A percentile compares a stretch with the other conserved stretches of the same genome.
Evolutionary conservation across 192 early-diverging fungal genomes (phyloP).

Genomic region (Blastocladiella britannica): DNA sequence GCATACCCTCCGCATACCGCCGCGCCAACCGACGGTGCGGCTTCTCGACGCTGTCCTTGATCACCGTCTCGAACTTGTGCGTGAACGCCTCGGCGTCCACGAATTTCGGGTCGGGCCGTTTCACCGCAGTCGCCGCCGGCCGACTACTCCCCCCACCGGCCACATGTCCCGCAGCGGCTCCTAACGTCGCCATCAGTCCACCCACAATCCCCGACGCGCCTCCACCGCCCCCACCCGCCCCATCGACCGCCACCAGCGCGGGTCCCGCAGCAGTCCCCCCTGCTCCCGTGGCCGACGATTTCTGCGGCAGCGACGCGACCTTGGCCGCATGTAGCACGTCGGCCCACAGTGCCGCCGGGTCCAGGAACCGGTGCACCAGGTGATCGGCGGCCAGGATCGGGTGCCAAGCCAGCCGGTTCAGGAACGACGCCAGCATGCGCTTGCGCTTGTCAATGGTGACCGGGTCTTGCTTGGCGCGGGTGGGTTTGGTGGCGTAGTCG

Average conservation of each 20-base stretch:
- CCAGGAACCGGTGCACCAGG: slow-evolving; percentile 81
- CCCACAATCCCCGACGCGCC: not conserved
- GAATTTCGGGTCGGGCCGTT: slow-evolving; percentile 63
- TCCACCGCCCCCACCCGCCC: too few relatives aligned
- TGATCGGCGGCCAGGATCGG: slow-evolving; percentile 69
- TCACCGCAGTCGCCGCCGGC: slow-evolving; percentile 29
- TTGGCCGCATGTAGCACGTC: slow-evolving; percentile 28
- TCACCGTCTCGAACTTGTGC: slow-evolving; percentile 59
- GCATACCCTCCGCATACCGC: slow-evolving; percentile 19
- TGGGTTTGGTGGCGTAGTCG: slow-evolving; percentile 53
- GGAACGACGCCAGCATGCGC: slow-evolving; percentile 77
- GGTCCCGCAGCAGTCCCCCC: slow-evolving; percentile 6
- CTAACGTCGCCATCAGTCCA: not conserved
- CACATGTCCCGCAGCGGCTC: not conserved
- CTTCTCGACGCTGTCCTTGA: slow-evolving; percentile 47
- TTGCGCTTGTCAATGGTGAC: slow-evolving; percentile 75
- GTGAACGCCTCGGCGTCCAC: slow-evolving; percentile 82
- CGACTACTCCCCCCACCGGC: not conserved
- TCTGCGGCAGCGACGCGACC: slow-evolving; percentile 17
- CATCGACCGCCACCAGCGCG: not conserved
- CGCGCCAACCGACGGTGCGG: slow-evolving; percentile 53
- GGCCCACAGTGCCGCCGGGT: slow-evolving; percentile 40
- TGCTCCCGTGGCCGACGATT: slow-evolving; percentile 15
- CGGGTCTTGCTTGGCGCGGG: slow-evolving; percentile 78
- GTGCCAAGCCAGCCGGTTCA: slow-evolving; percentile 77